Evolutionary conservation across 1,284 basidiomycete genomes (phyloP).

Genomic region (Ustilago curta): DNA sequence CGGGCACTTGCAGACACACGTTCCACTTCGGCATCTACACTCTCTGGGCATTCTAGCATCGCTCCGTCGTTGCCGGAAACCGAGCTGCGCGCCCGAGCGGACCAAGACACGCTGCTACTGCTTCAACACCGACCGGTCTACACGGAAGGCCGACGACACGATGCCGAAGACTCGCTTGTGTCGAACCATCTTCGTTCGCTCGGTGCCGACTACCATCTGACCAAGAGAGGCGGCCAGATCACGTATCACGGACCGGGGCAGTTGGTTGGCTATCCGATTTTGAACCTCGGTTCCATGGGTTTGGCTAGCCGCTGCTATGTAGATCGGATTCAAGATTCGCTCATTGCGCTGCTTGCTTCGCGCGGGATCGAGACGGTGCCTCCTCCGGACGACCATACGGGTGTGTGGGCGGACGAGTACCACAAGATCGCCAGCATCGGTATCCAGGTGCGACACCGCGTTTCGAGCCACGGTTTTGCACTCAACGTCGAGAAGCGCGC

Average conservation of each 20-base stretch:
- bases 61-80: constrained; percentile 73
- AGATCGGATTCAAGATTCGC: constrained; percentile 76
- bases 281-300: constrained; percentile 79
- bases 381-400: constrained; percentile 61
- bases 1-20: constrained; percentile 82
- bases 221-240: constrained; percentile 88
- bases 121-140: constrained; percentile 90
- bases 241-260: constrained; percentile 99
- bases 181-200: constrained; percentile 77
- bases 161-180: constrained; percentile 74
- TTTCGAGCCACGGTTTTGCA: constrained; percentile 95
- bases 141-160: constrained; percentile 83
- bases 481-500: constrained; percentile 88
- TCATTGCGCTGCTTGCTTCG: constrained; percentile 74
- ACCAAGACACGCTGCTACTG: constrained; percentile 72
- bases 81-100: constrained; percentile 62
- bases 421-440: constrained; percentile 94
- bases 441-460: constrained; percentile 91
- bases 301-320: constrained; percentile 78
- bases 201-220: constrained; percentile 87
- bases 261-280: constrained; percentile 91
- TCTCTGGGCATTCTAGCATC: constrained; percentile 71
- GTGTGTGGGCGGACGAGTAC: constrained; percentile 63
- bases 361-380: constrained; percentile 71
- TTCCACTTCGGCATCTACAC: constrained; percentile 75